Evolutionary conservation across 2,329 filamentous ascomycete species (phyloP), one percentile per base, ranked within the genome.

Genomic region (Ceratocystis huliohia): DNA sequence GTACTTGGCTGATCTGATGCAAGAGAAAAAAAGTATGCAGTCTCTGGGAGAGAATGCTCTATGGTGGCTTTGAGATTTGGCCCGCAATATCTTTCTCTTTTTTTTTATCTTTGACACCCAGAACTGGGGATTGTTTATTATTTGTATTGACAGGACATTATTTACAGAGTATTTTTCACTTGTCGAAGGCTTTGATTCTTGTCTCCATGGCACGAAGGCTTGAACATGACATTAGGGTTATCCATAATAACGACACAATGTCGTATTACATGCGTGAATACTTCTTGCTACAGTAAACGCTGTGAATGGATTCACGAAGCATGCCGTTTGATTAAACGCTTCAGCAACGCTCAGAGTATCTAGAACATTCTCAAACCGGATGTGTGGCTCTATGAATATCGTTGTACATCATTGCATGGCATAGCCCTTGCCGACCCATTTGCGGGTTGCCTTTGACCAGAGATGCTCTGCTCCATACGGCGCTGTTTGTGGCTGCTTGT

Each of bases 71-170:
- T 37, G 28, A 28, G 28, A 17, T 46, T 28, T 63, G n/a, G 13
- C 37, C 37, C 10, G 37, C 22, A 15, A 45, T 28, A 5, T 45
- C 46, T 45, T 45, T 25, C 8, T 25, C 30, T 28, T 63, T 48
- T n/a, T 28, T 48, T 7, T 28, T 45, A 20, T n/a, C 5, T 63
- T 45, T 63, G 56, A 59, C 33, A 59, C 56, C 56, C 33, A 30
- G 56, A 30, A 7, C 6, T 37, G 13, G 56, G 37, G n/a, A 33
- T 25, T 37, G 15, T 37, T 59, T 59, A 53, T 59, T 28, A 25
- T 56, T 37, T 37, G 56, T 59, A 59, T 59, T 37, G 56, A n/a
- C 56, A 59, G 13, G 25, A 7, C 56, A 59, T 59, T 37, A 59
- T 59, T 59, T n/a, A 59, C 17, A n/a, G 17, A 59, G 30, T 59